These are phyloP conservation scores for Acanthamoeba castellanii DNA, from an alignment of 208 protist species.

Conservation along the genomic window DNA sequence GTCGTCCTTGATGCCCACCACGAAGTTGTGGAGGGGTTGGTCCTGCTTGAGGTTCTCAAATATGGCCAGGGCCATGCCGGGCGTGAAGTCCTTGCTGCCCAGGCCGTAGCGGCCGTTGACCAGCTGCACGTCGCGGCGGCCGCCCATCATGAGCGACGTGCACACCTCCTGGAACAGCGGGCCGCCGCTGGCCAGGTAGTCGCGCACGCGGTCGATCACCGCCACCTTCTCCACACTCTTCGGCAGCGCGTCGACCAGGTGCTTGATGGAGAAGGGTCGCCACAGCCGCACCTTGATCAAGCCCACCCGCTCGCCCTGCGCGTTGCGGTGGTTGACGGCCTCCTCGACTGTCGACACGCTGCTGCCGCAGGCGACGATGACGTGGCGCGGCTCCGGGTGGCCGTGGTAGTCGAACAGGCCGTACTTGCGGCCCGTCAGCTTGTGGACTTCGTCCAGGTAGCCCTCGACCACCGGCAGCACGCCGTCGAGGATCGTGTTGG, in stretches of 20 bases:
- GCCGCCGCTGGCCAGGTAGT: slow-evolving; percentile 85
- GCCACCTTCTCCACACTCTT: slow-evolving; percentile 82
- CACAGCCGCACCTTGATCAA: slow-evolving; percentile 89
- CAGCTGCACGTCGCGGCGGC: slow-evolving; percentile 70
- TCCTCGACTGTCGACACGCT: slow-evolving; percentile 80
- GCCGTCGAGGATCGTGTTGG: slow-evolving; percentile 83
- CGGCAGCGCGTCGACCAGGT: slow-evolving; percentile 85
- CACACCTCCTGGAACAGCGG: slow-evolving; percentile 91
- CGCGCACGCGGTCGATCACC: slow-evolving; percentile 90
- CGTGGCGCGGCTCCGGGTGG: slow-evolving; percentile 81
- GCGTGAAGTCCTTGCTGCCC: slow-evolving; percentile 90
- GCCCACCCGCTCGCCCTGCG: slow-evolving; percentile 88
- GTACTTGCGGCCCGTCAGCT: slow-evolving; percentile 86
- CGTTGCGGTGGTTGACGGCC: slow-evolving; percentile 81
- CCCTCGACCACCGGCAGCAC: slow-evolving; percentile 85
- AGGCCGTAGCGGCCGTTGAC: slow-evolving; percentile 89
- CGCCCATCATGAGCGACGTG: background rate
- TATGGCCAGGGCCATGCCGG: slow-evolving; percentile 84
- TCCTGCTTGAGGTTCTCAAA: slow-evolving; percentile 87
- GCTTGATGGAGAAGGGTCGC: slow-evolving; percentile 84
- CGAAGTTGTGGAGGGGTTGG: slow-evolving; percentile 87
- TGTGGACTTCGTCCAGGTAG: slow-evolving; percentile 79
- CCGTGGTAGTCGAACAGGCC: slow-evolving; percentile 89
- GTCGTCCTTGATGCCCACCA: slow-evolving; percentile 90
- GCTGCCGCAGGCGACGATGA: slow-evolving; percentile 89